These are phyloP conservation scores for Termitomyces sp. DNA, from an alignment of 768 basidiomycete genomes.

Conservation along the genomic window DNA sequence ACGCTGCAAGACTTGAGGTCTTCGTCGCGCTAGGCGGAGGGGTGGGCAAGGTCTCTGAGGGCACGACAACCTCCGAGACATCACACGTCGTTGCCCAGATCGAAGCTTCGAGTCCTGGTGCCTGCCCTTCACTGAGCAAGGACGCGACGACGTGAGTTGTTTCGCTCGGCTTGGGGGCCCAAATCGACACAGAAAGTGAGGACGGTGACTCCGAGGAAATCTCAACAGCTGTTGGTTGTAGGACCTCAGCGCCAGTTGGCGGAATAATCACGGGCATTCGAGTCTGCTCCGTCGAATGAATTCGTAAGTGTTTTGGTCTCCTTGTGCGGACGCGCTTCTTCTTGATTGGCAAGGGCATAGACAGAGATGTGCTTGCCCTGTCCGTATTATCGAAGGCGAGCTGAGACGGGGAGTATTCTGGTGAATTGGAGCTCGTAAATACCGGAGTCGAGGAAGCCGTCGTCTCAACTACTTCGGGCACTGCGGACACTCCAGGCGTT, in stretches of 20 bases:
- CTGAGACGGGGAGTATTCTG: neutral
- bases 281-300: neutral
- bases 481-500: neutral
- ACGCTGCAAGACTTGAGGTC: neutral
- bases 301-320: neutral
- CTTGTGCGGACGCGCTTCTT: neutral
- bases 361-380: neutral
- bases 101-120: neutral
- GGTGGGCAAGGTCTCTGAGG: neutral
- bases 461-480: neutral
- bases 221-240: neutral
- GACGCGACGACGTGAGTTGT: neutral
- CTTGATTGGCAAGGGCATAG: neutral
- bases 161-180: neutral
- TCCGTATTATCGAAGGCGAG: neutral
- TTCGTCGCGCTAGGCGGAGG: slow-evolving; percentile 3
- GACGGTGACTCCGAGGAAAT: neutral
- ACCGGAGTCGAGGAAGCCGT: neutral
- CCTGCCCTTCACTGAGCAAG: neutral
- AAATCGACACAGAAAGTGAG: neutral
- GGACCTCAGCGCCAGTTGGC: neutral
- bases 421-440: neutral
- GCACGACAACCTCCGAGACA: neutral
- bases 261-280: neutral
- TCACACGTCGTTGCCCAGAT: neutral